These are phyloP conservation scores for Lenwebbia sp. DNA, from an alignment of 345 rosid genomes.

Conservation along the genomic window DNA sequence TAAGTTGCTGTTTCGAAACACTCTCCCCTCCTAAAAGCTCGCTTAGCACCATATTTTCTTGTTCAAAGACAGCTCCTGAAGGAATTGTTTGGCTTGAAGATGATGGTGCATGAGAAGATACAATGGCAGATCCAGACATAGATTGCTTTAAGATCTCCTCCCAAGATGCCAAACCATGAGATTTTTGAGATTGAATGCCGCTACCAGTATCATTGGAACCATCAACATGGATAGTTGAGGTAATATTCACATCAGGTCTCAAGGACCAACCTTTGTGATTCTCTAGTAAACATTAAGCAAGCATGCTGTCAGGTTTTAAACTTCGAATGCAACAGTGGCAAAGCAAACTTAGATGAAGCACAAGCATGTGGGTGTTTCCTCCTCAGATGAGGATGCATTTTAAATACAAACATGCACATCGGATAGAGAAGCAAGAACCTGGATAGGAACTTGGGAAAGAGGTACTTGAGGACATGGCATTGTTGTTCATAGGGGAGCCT, in stretches of 20 bases:
- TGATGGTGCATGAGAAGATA: conserved; percentile 20
- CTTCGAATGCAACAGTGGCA: not conserved
- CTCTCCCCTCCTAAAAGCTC: conserved; percentile 20
- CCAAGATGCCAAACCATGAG: conserved; percentile 51
- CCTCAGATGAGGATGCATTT: not conserved
- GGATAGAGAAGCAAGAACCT: conserved; percentile 9
- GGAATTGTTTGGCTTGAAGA: conserved; percentile 17
- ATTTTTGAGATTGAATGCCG: conserved; percentile 31
- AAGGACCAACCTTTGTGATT: conserved; percentile 24
- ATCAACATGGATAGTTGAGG: conserved; percentile 23
- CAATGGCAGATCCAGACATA: conserved; percentile 19
- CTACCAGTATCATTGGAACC: conserved; percentile 12
- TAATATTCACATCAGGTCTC: conserved; percentile 12
- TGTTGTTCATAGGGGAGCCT: conserved; percentile 14
- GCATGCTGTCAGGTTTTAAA: not conserved
- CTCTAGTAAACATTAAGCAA: conserved; percentile 16
- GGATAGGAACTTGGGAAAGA: conserved; percentile 11
- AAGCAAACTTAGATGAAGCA: not conserved
- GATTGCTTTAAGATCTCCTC: conserved; percentile 47
- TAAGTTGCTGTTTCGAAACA: conserved; percentile 21
- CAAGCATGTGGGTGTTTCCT: not conserved
- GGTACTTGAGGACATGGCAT: conserved; percentile 8
- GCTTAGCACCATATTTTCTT: conserved; percentile 17
- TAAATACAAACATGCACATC: not conserved
- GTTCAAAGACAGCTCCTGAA: conserved; percentile 6